Conservation (phyloP, 495 filamentous ascomycete genomes). For the Aspergillus biplanus region DNA sequence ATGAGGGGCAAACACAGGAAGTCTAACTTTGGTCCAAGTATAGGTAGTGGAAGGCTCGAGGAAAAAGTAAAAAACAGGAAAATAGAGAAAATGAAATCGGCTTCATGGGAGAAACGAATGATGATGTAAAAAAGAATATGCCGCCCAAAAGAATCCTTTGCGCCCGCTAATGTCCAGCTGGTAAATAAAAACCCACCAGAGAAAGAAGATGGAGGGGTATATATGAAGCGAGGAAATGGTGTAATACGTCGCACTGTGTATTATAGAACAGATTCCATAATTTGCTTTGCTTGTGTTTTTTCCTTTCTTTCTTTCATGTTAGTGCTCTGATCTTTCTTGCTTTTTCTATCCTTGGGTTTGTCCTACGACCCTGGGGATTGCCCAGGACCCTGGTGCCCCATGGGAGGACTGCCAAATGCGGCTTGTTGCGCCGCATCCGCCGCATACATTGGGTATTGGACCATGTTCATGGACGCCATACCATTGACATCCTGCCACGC, state of each 20-base stretch:
- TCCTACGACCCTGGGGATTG: slow-evolving; percentile 29
- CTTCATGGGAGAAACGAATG: slow-evolving; percentile 20
- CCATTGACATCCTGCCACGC: slow-evolving; percentile 44
- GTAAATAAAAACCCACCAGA: slow-evolving; percentile 37
- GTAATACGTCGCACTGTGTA: slow-evolving; percentile 35
- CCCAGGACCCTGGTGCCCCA: slow-evolving; percentile 42
- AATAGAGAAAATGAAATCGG: slow-evolving; percentile 1
- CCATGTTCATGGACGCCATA: slow-evolving; percentile 39
- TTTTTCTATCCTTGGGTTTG: slow-evolving; percentile 7
- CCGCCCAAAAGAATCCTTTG: slow-evolving; percentile 42
- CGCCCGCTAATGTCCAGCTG: slow-evolving; percentile 52
- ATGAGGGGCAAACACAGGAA: slow-evolving; percentile 6
- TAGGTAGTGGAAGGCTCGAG: background rate
- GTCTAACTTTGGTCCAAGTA: slow-evolving; percentile 11
- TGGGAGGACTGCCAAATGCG: slow-evolving; percentile 35
- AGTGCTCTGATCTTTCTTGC: background rate
- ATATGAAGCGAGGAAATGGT: slow-evolving; percentile 25
- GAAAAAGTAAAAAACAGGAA: background rate
- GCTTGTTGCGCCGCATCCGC: slow-evolving; percentile 37
- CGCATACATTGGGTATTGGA: slow-evolving; percentile 45
- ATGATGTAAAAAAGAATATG: slow-evolving; percentile 32
- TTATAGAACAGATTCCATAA: slow-evolving; percentile 23
- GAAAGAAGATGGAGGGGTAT: slow-evolving; percentile 21
- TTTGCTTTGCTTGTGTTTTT: background rate
- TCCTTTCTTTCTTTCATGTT: background rate